Evolutionary conservation across 768 basidiomycete species (phyloP).

Genomic region (Phylloporus arenicola): DNA sequence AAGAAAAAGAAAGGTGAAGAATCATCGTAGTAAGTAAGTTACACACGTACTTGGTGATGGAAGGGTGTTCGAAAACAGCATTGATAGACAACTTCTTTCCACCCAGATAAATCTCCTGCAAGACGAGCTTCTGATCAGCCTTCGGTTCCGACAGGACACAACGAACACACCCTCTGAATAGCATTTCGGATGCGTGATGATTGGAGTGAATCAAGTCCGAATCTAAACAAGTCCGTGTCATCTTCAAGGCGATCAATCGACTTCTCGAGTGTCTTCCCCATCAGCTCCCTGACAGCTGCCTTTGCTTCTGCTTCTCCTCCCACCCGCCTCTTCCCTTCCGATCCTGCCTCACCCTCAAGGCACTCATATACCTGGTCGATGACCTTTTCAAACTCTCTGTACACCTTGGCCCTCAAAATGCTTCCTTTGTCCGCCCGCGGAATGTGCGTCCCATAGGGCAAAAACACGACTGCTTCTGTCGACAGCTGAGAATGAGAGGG

Average conservation of each 20-base stretch:
- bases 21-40: background rate
- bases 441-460: slow-evolving; percentile 43
- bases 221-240: slow-evolving; percentile 40
- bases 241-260: slow-evolving; percentile 14
- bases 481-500: slow-evolving; percentile 50
- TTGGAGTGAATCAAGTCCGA: slow-evolving; percentile 52
- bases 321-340: slow-evolving; percentile 15
- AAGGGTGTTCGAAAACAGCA: slow-evolving; percentile 49
- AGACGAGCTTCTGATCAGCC: too few relatives aligned
- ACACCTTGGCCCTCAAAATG: slow-evolving; percentile 45
- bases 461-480: slow-evolving; percentile 45
- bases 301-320: slow-evolving; percentile 10
- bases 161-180: slow-evolving; percentile 33
- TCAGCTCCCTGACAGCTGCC: slow-evolving; percentile 9
- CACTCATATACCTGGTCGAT: slow-evolving; percentile 38
- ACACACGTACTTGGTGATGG: slow-evolving; percentile 33
- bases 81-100: slow-evolving; percentile 21
- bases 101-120: slow-evolving; percentile 15
- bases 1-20: background rate
- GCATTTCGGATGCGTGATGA: slow-evolving; percentile 46
- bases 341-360: slow-evolving; percentile 37
- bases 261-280: slow-evolving; percentile 20
- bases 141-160: slow-evolving; percentile 10
- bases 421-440: slow-evolving; percentile 50
- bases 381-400: slow-evolving; percentile 43